Evolutionary conservation across 164 flowering plant genomes (phyloP).

Genomic region (Aristolochia fimbriata): DNA sequence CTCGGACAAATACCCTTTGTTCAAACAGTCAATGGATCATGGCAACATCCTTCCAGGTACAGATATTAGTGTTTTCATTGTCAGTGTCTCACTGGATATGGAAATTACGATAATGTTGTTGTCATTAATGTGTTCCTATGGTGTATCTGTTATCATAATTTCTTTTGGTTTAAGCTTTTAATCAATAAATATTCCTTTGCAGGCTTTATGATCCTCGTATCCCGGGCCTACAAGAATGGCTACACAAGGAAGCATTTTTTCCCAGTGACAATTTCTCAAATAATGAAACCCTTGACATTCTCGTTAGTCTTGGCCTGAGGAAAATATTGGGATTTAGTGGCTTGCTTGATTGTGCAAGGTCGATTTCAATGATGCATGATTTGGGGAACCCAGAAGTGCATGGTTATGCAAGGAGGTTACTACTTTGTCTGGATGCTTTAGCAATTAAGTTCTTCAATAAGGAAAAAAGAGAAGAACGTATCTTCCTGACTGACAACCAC

Average conservation of each 20-base stretch:
- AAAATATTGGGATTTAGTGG: slow-evolving; percentile 50
- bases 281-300: slow-evolving; percentile 47
- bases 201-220: slow-evolving; percentile 97
- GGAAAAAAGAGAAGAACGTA: slow-evolving; percentile 12
- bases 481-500: slow-evolving; percentile 1
- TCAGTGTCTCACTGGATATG: too few species aligned
- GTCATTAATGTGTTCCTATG: too few species aligned
- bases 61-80: too few species aligned
- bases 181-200: slow-evolving; percentile 15
- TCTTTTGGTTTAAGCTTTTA: neutral
- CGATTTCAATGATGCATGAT: slow-evolving; percentile 63
- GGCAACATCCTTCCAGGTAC: slow-evolving; percentile 82
- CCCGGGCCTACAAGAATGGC: slow-evolving; percentile 46
- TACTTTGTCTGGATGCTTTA: slow-evolving; percentile 46
- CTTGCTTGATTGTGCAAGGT: slow-evolving; percentile 80
- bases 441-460: slow-evolving; percentile 32
- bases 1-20: slow-evolving; percentile 60
- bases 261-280: slow-evolving; percentile 64
- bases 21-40: slow-evolving; percentile 60
- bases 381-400: slow-evolving; percentile 37
- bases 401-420: slow-evolving; percentile 41
- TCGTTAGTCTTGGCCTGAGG: slow-evolving; percentile 60
- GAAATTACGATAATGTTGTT: too few species aligned
- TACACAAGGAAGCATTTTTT: slow-evolving; percentile 61
- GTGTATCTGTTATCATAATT: too few species aligned